Evolutionary conservation across 371 early-diverging fungal species (phyloP), one percentile per base, ranked within the genome.

Genomic region (Apophysomyces trapeziformis): DNA sequence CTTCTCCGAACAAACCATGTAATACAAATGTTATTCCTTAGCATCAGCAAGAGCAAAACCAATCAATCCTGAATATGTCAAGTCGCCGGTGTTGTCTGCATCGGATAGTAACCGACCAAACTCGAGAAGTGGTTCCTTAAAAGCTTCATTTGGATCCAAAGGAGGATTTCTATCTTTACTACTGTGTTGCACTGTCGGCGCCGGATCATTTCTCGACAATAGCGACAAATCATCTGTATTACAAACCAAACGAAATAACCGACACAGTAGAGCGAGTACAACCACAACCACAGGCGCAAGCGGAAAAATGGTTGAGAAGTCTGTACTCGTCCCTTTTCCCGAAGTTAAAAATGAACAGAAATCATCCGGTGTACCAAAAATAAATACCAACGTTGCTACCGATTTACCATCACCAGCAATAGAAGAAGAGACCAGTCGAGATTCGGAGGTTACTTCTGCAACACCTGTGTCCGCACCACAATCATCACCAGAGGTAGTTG

Each of bases 151-250:
- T 58, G 58, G 58, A 71, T 56, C 71, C 62, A 43, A 71, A 74
- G 47, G 74, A 13, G 74, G 74, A 8, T 74, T 74, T 61, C 36
- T 74, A 36, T 74, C 74, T 7, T 61, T 74, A 37, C 58, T 74
- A 38, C 36, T 74, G 32, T 74, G 74, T 45, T 74, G 74, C 45
- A 74, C 74, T 16, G 74, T 70, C 4, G 74, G 74, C 46, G 71
- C 71, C 35, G 69, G 71, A 18, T 71, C 71, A 58, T 71, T 71
- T 66, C 67, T 74, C 50, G 74, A 74, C 46, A 74, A 74, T 58
- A 71, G 74, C 57, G 74, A 74, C 38, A 71, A 71, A 68, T 71
- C 74, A 11, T 63, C 63, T 9, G 71, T 70, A 5, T 16, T 71
- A 21, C 38, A 54, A 4, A 58, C 46, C 35, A 67, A 65, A 39